Conservation (phyloP, 768 basidiomycete genomes). For the Leccinum boreale region DNA sequence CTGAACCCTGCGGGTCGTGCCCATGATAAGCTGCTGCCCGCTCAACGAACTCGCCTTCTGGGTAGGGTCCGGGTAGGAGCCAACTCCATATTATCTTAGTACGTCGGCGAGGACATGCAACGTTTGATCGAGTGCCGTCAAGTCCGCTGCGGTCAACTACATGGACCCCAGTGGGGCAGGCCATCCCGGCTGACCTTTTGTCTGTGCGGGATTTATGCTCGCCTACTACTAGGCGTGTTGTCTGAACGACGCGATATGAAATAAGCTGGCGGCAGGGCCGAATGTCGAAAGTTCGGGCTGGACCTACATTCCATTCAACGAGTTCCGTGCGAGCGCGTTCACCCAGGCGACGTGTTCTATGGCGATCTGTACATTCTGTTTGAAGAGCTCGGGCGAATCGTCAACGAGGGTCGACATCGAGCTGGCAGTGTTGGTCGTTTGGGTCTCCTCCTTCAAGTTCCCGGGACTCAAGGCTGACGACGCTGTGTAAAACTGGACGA, state of each 20-base stretch:
- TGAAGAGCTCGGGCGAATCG: constrained; percentile 58
- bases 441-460: not conserved
- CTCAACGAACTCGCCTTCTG: constrained; percentile 29
- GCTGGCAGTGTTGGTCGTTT: constrained; percentile 11
- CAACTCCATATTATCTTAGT: constrained; percentile 59
- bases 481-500: constrained; percentile 9
- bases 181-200: constrained; percentile 41
- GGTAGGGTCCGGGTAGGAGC: constrained; percentile 54
- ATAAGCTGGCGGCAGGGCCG: not conserved
- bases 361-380: constrained; percentile 49
- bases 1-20: constrained; percentile 42
- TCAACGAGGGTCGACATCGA: not conserved
- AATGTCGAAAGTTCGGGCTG: no score
- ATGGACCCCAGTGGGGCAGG: not conserved
- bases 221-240: constrained; percentile 56
- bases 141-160: constrained; percentile 36
- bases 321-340: constrained; percentile 46
- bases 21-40: constrained; percentile 45
- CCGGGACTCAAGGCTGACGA: not conserved
- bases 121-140: constrained; percentile 50
- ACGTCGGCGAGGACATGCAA: constrained; percentile 44
- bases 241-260: constrained; percentile 45
- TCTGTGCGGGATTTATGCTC: constrained; percentile 51
- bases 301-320: constrained; percentile 53
- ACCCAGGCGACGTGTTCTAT: constrained; percentile 50